These are phyloP conservation scores for Stagonosporopsis tanaceti DNA, from an alignment of 2,329 filamentous ascomycete genomes.

Conservation along the genomic window DNA sequence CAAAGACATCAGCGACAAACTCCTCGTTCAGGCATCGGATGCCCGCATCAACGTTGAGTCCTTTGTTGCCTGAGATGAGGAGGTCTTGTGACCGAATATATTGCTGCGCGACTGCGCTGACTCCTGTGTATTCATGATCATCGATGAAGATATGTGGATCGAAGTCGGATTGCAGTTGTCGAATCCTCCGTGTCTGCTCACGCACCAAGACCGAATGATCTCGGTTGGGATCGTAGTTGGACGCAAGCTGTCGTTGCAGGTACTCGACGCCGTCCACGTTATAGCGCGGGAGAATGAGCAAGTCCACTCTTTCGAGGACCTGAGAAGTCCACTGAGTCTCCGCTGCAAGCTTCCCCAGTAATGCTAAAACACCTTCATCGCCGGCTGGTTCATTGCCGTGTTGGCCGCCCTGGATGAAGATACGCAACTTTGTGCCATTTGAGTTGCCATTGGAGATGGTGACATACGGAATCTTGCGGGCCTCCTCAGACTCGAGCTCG, in stretches of 20 bases:
- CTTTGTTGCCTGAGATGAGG: constrained; percentile 40
- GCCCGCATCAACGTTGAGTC: constrained; percentile 36
- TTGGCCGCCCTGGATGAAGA: constrained; percentile 41
- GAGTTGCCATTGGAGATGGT: constrained; percentile 26
- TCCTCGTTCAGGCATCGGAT: constrained; percentile 41
- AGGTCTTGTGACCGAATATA: constrained; percentile 38
- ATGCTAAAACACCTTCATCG: constrained; percentile 37
- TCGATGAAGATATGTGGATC: constrained; percentile 39
- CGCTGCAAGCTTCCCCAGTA: constrained; percentile 39
- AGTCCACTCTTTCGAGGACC: constrained; percentile 34
- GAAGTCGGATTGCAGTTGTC: constrained; percentile 29
- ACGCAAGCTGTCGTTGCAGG: constrained; percentile 31
- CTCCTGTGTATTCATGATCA: constrained; percentile 38
- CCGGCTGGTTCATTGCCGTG: constrained; percentile 44
- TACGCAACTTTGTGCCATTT: constrained; percentile 24
- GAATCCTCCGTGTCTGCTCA: constrained; percentile 36
- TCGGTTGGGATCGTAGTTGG: constrained; percentile 39
- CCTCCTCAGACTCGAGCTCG: constrained; percentile 33
- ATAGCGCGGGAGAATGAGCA: constrained; percentile 37
- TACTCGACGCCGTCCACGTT: constrained; percentile 41
- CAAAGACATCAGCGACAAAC: constrained; percentile 33
- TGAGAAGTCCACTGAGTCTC: constrained; percentile 32
- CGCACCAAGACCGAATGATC: constrained; percentile 39
- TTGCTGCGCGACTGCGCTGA: constrained; percentile 14
- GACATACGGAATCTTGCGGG: constrained; percentile 32